These are phyloP conservation scores for Chlorella sp. DNA, from an alignment of 139 green algal genomes.

Conservation along the genomic window DNA sequence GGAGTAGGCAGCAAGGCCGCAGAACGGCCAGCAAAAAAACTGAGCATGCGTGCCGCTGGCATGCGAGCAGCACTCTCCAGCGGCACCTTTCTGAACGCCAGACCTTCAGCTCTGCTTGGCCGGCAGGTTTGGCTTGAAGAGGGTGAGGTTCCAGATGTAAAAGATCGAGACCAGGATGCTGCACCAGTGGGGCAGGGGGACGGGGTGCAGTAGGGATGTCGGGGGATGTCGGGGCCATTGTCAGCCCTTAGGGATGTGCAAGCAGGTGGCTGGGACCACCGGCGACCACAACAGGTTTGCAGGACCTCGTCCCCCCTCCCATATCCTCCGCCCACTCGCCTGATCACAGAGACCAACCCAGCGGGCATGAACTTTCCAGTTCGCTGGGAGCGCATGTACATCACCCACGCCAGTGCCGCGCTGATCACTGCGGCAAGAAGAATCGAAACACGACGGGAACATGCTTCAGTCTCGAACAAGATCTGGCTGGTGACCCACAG, in stretches of 20 bases:
- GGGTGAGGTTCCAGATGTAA: constrained; percentile 21
- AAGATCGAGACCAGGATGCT: constrained; percentile 8
- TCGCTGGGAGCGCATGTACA: constrained; percentile 22
- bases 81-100: too few species aligned
- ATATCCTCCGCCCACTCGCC: too few species aligned
- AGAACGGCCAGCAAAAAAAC: too few species aligned
- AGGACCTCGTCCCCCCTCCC: too few species aligned
- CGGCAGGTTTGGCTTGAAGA: constrained; percentile 26
- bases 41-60: too few species aligned
- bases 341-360: constrained; percentile 10
- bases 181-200: not conserved
- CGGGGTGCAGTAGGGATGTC: too few species aligned
- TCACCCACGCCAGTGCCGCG: constrained; percentile 4
- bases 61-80: too few species aligned
- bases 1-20: too few species aligned
- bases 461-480: not conserved
- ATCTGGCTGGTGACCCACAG: not conserved
- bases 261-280: too few species aligned
- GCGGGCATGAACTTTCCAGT: constrained; percentile 26
- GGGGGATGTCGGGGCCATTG: too few species aligned
- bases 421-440: constrained; percentile 11
- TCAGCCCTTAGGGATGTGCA: too few species aligned
- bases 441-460: not conserved
- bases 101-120: constrained; percentile 10
- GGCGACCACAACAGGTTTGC: too few species aligned